A percentile compares a stretch with the other conserved stretches of the same genome.
Conservation (phyloP, 179 eudicot species). For the Spergularia azorica region DNA sequence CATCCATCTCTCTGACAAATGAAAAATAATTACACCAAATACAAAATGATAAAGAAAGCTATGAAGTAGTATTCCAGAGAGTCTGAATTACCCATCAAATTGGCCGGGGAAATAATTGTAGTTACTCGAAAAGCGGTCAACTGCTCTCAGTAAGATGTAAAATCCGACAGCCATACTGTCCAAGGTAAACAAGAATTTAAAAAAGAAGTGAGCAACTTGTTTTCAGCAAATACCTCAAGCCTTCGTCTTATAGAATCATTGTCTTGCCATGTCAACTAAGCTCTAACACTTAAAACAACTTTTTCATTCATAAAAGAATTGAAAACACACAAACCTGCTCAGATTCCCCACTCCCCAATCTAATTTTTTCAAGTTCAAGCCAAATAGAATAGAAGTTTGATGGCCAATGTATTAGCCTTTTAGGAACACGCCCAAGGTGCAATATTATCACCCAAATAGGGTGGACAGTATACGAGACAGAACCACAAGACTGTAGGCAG, state of each 20-base stretch:
- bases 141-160: conserved; percentile 89
- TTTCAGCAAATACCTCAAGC: not conserved
- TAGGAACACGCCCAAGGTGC: not conserved
- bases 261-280: conserved; percentile 1
- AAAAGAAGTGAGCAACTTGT: not conserved
- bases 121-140: conserved; percentile 80
- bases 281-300: not conserved
- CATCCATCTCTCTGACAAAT: conserved; percentile 76
- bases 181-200: conserved; percentile 11
- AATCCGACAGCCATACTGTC: conserved; percentile 88
- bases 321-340: not conserved
- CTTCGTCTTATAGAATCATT: not conserved
- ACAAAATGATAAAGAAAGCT: not conserved
- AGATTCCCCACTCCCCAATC: not conserved
- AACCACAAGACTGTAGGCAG: not conserved
- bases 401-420: not conserved
- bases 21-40: not conserved
- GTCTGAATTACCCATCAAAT: conserved; percentile 73
- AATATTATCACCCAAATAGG: not conserved
- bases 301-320: not conserved
- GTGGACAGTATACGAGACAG: too few species aligned
- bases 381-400: not conserved
- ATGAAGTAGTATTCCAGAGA: conserved; percentile 3
- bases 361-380: not conserved
- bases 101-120: conserved; percentile 89